Evolutionary conservation across 208 protist species (phyloP).

Genomic region (Phytomonas serpens): DNA sequence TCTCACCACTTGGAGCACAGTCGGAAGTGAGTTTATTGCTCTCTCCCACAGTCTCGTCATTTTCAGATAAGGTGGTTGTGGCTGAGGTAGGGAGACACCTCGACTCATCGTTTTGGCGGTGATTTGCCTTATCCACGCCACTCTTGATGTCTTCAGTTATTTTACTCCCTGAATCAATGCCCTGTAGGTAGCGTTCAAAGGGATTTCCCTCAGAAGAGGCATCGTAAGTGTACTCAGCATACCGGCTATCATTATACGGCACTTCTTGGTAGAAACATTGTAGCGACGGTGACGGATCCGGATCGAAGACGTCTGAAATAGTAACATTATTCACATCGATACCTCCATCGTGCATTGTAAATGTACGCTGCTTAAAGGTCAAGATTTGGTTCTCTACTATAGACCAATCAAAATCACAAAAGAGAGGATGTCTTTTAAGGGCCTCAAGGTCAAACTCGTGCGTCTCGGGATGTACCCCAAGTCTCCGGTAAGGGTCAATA

Average conservation of each 20-base stretch:
- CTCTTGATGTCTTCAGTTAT: neutral
- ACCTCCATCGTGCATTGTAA: conserved; percentile 9
- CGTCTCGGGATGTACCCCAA: conserved; percentile 54
- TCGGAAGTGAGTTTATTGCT: neutral
- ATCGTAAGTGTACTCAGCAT: conserved; percentile 76
- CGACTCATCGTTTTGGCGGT: neutral
- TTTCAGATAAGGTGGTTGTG: neutral
- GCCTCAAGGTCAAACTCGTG: conserved; percentile 47
- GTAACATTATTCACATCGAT: neutral
- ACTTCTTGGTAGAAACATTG: conserved; percentile 32
- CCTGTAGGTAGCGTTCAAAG: conserved; percentile 46
- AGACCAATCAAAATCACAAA: conserved; percentile 63
- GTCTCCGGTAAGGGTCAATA: conserved; percentile 52
- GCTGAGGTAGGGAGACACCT: neutral
- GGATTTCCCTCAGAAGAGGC: conserved; percentile 73
- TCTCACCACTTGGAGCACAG: neutral
- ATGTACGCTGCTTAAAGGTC: conserved; percentile 24
- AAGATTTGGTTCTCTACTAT: conserved; percentile 40
- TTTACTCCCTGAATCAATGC: neutral
- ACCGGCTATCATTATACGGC: conserved; percentile 48
- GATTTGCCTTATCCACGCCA: neutral
- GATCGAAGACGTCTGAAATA: neutral
- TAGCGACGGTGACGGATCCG: conserved; percentile 42
- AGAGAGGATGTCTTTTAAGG: conserved; percentile 54
- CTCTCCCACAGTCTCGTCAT: neutral